Evolutionary conservation across 2,329 filamentous ascomycete genomes (phyloP).

Genomic region (Monosporascus sp.): DNA sequence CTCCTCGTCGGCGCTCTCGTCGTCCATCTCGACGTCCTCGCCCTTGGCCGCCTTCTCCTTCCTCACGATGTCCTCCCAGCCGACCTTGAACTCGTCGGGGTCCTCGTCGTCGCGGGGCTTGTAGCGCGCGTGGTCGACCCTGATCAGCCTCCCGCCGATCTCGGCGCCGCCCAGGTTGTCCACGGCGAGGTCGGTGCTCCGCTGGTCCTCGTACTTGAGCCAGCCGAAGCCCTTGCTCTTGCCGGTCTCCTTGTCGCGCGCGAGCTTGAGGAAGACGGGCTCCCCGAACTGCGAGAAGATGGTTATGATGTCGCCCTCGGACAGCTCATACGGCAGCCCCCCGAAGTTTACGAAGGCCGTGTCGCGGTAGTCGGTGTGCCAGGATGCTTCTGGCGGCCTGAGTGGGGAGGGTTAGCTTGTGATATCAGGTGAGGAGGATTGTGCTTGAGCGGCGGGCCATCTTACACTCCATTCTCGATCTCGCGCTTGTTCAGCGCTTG

Average conservation of each 20-base stretch:
- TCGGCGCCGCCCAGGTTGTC: conserved; percentile 89
- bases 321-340: conserved; percentile 84
- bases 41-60: conserved; percentile 40
- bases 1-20: conserved; percentile 37
- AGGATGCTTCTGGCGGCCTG: conserved; percentile 80
- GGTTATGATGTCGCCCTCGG: conserved; percentile 90
- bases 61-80: conserved; percentile 55
- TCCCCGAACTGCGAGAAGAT: conserved; percentile 98
- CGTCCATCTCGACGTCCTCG: conserved; percentile 31
- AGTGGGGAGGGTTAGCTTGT: conserved; percentile 17
- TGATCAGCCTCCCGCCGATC: conserved; percentile 72
- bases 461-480: conserved; percentile 79
- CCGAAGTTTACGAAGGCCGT: conserved; percentile 97
- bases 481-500: conserved; percentile 91
- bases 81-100: conserved; percentile 52
- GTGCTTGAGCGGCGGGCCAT: conserved; percentile 11
- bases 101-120: conserved; percentile 79
- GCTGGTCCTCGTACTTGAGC: conserved; percentile 96
- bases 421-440: neutral
- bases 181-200: conserved; percentile 90
- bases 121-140: conserved; percentile 91
- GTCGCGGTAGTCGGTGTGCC: conserved; percentile 96
- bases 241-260: conserved; percentile 91
- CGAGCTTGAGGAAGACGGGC: conserved; percentile 86
- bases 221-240: conserved; percentile 94